Base-by-base conservation (phyloP, 257 asterid species). In the Cordia subcordata region DNA sequence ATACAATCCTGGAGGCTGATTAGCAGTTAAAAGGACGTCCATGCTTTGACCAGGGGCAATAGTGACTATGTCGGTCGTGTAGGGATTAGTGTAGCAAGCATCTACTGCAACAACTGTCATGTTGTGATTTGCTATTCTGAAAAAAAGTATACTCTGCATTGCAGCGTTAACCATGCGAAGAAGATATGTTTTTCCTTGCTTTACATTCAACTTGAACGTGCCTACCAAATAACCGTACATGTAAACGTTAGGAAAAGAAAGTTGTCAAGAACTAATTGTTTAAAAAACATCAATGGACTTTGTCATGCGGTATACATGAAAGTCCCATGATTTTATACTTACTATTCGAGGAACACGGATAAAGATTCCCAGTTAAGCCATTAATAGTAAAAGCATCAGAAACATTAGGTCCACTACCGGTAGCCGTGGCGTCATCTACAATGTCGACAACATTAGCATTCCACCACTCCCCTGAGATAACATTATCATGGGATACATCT, bases 331-430 rank as follows among this genome's bases (percentile, higher is more conserved):
- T 1, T 53, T 11, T 20, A 52, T 52, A 52, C 57, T 20, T 20
- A 53, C 57, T 53, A 1, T 11, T 10, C 13, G 57, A 27, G 11
- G 57, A 53, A 22, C 57, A 53, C 10, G 27, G 14, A 15, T 21
- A 84, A 68, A 40, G 83, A 44, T 60, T 82, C 0, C 93, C 95
- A 0, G 95, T 79, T 49, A 79, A 81, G 1, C 93, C 93, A 51
- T 83, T 86, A 67, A 86, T 86, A 0, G 92, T 86, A 74, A 83
- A 92, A 45, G 87, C 89, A 54, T 86, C 93, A 0, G 95, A 86
- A 4, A 83, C 84, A 49, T 86, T 84, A 13, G 95, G 95, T 3
- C 89, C 85, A 57, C 73, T 32, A 33, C 95, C 95, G 1, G 84
- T 74, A 16, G 77, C 80, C 11, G 70, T 13, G 4, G 92, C 87